phyloP scores from a whole-genome alignment of 1,284 basidiomycete genomes.

The Tylopilus sp. region DNA sequence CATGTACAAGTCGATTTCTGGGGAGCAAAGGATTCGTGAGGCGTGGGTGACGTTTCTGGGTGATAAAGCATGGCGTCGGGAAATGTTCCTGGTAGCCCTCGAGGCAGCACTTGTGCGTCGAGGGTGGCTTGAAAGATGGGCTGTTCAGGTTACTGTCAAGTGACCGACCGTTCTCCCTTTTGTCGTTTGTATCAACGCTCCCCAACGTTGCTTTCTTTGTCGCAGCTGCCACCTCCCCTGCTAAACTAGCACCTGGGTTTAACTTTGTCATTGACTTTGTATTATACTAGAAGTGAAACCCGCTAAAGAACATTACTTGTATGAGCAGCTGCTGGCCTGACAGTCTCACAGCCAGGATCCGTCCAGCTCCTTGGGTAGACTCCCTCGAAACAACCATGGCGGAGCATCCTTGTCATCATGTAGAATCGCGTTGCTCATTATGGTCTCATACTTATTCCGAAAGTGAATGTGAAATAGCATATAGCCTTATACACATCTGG shows the following conservation, averaged over 20 bases:
- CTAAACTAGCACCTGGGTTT: neutral
- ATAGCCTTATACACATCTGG: too few species aligned
- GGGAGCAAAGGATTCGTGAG: conserved; percentile 22
- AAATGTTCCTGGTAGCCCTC: conserved; percentile 46
- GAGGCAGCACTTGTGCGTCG: conserved; percentile 48
- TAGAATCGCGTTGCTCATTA: too few species aligned
- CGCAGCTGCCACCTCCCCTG: neutral
- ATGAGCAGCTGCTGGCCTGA: neutral
- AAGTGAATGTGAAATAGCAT: too few species aligned
- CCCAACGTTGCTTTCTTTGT: neutral
- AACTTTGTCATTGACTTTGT: neutral
- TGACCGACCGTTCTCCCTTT: conserved; percentile 5
- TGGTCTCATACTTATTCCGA: too few species aligned
- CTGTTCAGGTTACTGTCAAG: conserved; percentile 21
- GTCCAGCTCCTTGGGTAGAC: too few species aligned
- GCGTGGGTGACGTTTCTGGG: conserved; percentile 36
- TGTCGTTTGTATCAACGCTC: neutral
- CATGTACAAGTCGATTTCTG: conserved; percentile 31
- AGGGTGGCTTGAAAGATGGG: conserved; percentile 38
- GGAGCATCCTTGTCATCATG: too few species aligned
- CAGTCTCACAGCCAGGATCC: neutral
- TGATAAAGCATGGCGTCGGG: conserved; percentile 43
- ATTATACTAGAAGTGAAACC: neutral
- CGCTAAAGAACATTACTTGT: neutral
- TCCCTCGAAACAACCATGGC: too few species aligned